These are phyloP conservation scores for Naganishia sp. DNA, from an alignment of 1,284 basidiomycete genomes.

Conservation along the genomic window DNA sequence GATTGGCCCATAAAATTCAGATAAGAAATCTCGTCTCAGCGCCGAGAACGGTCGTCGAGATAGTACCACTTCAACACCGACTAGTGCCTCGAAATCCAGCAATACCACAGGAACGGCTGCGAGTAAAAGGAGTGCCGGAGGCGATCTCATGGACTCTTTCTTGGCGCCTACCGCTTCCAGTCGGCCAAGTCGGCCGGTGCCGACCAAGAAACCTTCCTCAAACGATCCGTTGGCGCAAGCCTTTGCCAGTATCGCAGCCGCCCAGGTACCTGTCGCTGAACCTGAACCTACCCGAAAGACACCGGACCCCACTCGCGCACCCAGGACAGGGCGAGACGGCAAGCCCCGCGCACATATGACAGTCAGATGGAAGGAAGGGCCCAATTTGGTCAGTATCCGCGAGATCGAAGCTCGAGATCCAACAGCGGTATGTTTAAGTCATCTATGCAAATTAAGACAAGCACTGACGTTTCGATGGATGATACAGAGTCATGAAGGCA, in stretches of 20 bases:
- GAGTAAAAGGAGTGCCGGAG: not conserved
- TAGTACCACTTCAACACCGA: not conserved
- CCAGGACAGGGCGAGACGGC: constrained; percentile 13
- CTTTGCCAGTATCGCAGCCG: constrained; percentile 5
- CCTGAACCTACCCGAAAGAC: constrained; percentile 5
- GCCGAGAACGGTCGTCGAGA: not conserved
- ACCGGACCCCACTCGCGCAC: constrained; percentile 15
- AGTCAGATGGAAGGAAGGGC: constrained; percentile 15
- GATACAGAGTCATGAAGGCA: constrained; percentile 17
- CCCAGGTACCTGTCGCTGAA: not conserved
- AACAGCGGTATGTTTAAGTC: not conserved
- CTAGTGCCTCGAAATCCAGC: not conserved
- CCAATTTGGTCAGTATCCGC: not conserved
- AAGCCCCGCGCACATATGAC: constrained; percentile 17
- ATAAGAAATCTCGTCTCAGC: not conserved
- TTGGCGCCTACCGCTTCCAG: constrained; percentile 10
- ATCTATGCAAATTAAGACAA: no score
- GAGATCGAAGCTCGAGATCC: constrained; percentile 10
- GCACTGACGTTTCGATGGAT: not conserved
- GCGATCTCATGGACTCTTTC: constrained; percentile 5
- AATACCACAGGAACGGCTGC: not conserved
- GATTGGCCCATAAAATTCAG: not conserved
- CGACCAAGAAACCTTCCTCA: not conserved
- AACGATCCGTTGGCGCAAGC: constrained; percentile 9
- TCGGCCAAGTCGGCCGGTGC: constrained; percentile 8